phyloP scores from a whole-genome alignment of 768 basidiomycete genomes.

The Botryobasidium botryosum region DNA sequence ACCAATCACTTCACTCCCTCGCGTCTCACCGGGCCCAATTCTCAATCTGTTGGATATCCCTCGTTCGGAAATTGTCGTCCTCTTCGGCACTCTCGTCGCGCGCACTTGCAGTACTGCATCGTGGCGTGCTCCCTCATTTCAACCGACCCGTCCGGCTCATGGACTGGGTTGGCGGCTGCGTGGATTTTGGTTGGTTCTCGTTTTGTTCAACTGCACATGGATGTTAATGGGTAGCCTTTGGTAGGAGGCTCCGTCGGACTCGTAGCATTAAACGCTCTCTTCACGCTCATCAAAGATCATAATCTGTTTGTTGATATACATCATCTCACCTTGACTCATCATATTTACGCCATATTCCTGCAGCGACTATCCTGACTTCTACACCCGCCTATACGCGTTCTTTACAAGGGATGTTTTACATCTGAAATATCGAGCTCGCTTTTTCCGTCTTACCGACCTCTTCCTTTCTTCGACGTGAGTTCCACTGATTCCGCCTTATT shows the following conservation, averaged over 20 bases:
- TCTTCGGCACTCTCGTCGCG: conserved; percentile 30
- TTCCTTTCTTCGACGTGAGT: conserved; percentile 85
- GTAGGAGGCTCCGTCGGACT: conserved; percentile 72
- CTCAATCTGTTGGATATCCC: conserved; percentile 59
- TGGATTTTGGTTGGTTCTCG: conserved; percentile 48
- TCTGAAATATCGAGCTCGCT: conserved; percentile 80
- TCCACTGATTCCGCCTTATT: background rate
- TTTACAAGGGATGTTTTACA: conserved; percentile 80
- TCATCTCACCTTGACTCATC: conserved; percentile 3
- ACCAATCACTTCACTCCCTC: conserved; percentile 62
- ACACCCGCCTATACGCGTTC: conserved; percentile 78
- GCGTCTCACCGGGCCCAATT: conserved; percentile 67
- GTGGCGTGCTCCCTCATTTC: conserved; percentile 66
- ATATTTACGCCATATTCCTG: conserved; percentile 1
- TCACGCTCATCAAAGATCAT: conserved; percentile 79
- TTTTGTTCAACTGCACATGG: background rate
- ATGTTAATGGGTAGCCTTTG: background rate
- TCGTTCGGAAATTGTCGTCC: conserved; percentile 43
- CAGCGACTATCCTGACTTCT: conserved; percentile 94
- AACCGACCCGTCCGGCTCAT: conserved; percentile 65
- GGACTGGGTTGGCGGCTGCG: conserved; percentile 80
- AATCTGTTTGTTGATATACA: conserved; percentile 50
- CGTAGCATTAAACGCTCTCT: conserved; percentile 80
- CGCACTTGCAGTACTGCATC: conserved; percentile 63
- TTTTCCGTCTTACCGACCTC: conserved; percentile 81